Evolutionary conservation across 2,329 filamentous ascomycete species (phyloP).

Genomic region (Rachicladosporium sp.): DNA sequence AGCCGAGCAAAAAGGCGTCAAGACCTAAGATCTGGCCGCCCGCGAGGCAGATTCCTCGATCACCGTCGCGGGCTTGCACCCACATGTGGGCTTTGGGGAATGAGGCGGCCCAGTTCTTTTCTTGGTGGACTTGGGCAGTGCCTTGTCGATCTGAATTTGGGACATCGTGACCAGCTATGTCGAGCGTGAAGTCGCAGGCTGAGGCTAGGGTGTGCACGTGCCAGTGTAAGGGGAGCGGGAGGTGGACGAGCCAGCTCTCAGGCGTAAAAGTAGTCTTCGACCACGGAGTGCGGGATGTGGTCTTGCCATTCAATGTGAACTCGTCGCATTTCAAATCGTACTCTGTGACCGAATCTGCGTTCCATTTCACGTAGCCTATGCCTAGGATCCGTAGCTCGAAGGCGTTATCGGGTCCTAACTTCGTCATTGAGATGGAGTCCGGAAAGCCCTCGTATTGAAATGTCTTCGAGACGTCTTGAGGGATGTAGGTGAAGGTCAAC

Average conservation of each 20-base stretch:
- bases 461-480: slow-evolving; percentile 20
- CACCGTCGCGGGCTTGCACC: slow-evolving; percentile 25
- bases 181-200: slow-evolving; percentile 27
- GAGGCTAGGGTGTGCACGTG: slow-evolving; percentile 37
- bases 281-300: slow-evolving; percentile 29
- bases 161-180: slow-evolving; percentile 22
- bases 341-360: slow-evolving; percentile 25
- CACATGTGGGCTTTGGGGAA: slow-evolving; percentile 35
- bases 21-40: slow-evolving; percentile 29
- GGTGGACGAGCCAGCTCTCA: slow-evolving; percentile 32
- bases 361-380: slow-evolving; percentile 28
- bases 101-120: slow-evolving; percentile 39
- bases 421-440: slow-evolving; percentile 25
- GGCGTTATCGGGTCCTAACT: slow-evolving; percentile 17
- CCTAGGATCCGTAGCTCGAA: slow-evolving; percentile 31
- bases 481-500: slow-evolving; percentile 39
- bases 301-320: slow-evolving; percentile 30
- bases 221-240: slow-evolving; percentile 40
- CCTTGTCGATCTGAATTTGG: slow-evolving; percentile 18
- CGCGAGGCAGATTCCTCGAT: slow-evolving; percentile 22
- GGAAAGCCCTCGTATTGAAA: slow-evolving; percentile 34
- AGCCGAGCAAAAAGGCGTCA: slow-evolving; percentile 36
- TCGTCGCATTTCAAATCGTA: slow-evolving; percentile 24
- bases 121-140: slow-evolving; percentile 32
- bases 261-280: slow-evolving; percentile 27